Evolutionary conservation across 192 early-diverging fungal species (phyloP), one percentile per base, ranked within the genome.

Genomic region (Backusella parvicylindrica): DNA sequence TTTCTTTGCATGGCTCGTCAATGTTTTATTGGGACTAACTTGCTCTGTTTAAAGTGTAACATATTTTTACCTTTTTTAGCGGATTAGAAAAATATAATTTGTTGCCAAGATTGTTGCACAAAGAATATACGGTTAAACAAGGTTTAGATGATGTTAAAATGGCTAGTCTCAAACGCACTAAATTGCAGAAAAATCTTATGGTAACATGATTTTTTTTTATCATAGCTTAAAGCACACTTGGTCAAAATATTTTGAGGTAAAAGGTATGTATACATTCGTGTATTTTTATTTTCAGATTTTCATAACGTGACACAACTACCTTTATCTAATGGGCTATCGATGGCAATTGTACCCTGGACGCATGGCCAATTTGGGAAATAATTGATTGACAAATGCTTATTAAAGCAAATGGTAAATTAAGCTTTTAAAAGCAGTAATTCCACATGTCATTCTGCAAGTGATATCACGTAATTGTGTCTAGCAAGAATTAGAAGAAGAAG

Each of bases 291-390:
- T 60, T 13, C 26, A 60, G 9, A 60, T 28, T 28, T 38, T 12
- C 53, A 60, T 26, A 21, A 60, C 1, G 53, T 60, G 26, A 60
- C 53, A 60, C 53, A 12, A 7, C 26, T 60, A 28, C 53, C 11
- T 53, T 28, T 60, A 23, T 28, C 26, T 60, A 60, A 60, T 60
- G 53, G 23, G 1, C 12, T 26, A 60, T 60, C 23, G 53, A 26
- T 60, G 53, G 23, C n/a, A 60, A 26, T 28, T 12, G 26, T 28
- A 60, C 53, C 23, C 53, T 60, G 23, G 53, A 12, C 53, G 53
- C 53, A 60, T 60, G 53, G 26, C 53, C 53, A 60, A 28, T 60
- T 60, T 28, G 53, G 53, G 53, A 60, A 60, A 60, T 60, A 60
- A 60, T 60, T 60, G 21, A 28, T 60, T 56, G 53, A 12, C 21